Evolutionary conservation across 2,329 filamentous ascomycete species (phyloP), one percentile per base, ranked within the genome.

Genomic region (Aplosporella prunicola): DNA sequence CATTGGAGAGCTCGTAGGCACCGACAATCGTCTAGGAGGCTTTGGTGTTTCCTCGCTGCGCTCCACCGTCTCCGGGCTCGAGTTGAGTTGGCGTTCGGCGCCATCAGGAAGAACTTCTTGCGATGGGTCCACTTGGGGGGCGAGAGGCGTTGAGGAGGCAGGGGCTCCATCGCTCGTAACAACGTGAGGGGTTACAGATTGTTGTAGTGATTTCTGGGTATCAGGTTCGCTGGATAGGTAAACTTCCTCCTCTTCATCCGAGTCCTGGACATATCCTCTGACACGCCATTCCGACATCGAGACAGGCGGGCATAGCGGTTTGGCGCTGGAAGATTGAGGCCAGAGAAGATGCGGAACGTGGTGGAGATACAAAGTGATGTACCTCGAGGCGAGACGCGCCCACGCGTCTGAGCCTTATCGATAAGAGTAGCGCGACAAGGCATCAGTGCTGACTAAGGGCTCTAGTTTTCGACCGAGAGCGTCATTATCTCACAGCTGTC

Each of bases 241-340:
- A 26, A 45, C 34, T 35, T 57, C 54, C 31, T 66, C 64, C 34
- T 69, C 66, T 40, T 68, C 67, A 57, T 70, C 67, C 42, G 67
- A 69, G 52, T 69, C 67, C 54, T 57, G 59, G 45, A 69, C 67
- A 55, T 62, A 68, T 47, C 66, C 66, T 53, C 55, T 60, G 48
- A 61, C 55, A 47, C 64, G 60, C 67, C 67, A 70, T 57, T 56
- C 55, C 54, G 58, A 66, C 67, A 69, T 70, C 62, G 52, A 55
- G 48, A 43, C 17, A 17, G 20, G 49, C 38, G 30, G 49, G 51
- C 58, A 61, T 61, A 38, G 56, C 56, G 54, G 43, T 44, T 39
- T 38, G 44, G 11, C 5, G 9, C 27, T n/a, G 27, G 14, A 16
- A 16, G 11, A 29, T 10, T 29, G 14, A 9, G 15, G 27, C 4